phyloP scores from a whole-genome alignment of 1,284 basidiomycete species.

The Ganoderma meredithae region DNA sequence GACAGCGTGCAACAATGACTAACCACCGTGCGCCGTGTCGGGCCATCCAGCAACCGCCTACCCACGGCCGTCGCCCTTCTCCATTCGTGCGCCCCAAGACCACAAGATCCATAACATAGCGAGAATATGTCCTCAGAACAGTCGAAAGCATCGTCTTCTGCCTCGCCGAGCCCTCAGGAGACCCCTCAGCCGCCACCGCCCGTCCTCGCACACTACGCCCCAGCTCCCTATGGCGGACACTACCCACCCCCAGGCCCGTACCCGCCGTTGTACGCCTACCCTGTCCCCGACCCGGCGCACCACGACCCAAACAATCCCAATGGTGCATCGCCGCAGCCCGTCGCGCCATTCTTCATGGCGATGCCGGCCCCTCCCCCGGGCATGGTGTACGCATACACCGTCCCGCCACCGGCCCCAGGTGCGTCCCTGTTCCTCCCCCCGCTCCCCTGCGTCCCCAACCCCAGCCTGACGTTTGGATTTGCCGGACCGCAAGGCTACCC shows the following conservation, averaged over 20 bases:
- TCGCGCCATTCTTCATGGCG: constrained; percentile 57
- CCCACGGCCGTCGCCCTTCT: constrained; percentile 13
- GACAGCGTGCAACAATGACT: constrained; percentile 23
- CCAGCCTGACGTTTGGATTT: not conserved
- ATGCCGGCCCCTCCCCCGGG: constrained; percentile 59
- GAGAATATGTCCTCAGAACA: constrained; percentile 37
- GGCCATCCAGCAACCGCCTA: constrained; percentile 19
- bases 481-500: constrained; percentile 41
- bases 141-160: constrained; percentile 38
- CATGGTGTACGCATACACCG: constrained; percentile 68
- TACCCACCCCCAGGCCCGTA: constrained; percentile 56
- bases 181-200: constrained; percentile 37
- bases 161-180: constrained; percentile 37
- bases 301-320: constrained; percentile 53
- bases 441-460: constrained; percentile 18
- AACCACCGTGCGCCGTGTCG: constrained; percentile 20
- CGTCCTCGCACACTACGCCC: constrained; percentile 45
- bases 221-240: constrained; percentile 50
- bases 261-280: constrained; percentile 56
- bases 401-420: constrained; percentile 57
- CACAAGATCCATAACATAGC: constrained; percentile 19
- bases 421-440: constrained; percentile 29
- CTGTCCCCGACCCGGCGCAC: constrained; percentile 47
- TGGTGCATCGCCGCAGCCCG: constrained; percentile 44
- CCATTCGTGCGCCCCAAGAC: constrained; percentile 8